These are phyloP conservation scores for Setomelanomma holmii DNA, from an alignment of 2,329 filamentous ascomycete genomes.

Conservation along the genomic window DNA sequence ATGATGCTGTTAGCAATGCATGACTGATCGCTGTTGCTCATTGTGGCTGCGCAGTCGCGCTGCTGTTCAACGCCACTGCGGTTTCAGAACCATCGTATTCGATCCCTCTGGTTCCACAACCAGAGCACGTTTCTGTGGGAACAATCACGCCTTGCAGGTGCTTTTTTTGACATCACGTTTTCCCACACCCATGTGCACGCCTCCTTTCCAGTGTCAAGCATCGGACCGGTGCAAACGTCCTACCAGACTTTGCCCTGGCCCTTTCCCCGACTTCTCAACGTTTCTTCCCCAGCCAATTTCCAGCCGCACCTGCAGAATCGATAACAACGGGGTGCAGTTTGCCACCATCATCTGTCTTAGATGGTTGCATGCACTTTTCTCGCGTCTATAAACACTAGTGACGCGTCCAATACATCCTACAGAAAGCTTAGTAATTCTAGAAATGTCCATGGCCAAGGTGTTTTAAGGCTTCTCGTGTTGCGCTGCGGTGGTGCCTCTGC, in stretches of 20 bases:
- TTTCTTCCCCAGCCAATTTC: slow-evolving; percentile 13
- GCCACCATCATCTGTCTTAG: slow-evolving; percentile 6
- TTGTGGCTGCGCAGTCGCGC: not conserved
- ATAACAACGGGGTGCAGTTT: slow-evolving; percentile 10
- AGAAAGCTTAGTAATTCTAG: slow-evolving; percentile 18
- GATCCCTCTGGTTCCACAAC: slow-evolving; percentile 10
- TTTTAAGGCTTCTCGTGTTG: slow-evolving; percentile 10
- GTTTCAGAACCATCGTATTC: slow-evolving; percentile 11
- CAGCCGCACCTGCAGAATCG: slow-evolving; percentile 13
- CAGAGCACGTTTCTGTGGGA: slow-evolving; percentile 21
- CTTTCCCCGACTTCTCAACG: not conserved
- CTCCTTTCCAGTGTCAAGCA: not conserved
- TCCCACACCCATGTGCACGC: not conserved
- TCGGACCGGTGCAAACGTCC: slow-evolving; percentile 11
- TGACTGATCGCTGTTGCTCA: not conserved
- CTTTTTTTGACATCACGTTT: slow-evolving; percentile 17
- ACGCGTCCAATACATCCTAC: slow-evolving; percentile 23
- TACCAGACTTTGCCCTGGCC: slow-evolving; percentile 2
- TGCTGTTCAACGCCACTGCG: slow-evolving; percentile 9
- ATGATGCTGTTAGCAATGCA: not conserved
- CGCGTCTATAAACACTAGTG: slow-evolving; percentile 11
- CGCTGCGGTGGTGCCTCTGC: not conserved
- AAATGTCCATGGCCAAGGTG: slow-evolving; percentile 9
- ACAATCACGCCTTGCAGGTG: slow-evolving; percentile 9
- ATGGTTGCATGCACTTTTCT: slow-evolving; percentile 2